Evolutionary conservation across 495 filamentous ascomycete genomes (phyloP), one percentile per base, ranked within the genome.

Genomic region (Hapsidospora chrysogenum): DNA sequence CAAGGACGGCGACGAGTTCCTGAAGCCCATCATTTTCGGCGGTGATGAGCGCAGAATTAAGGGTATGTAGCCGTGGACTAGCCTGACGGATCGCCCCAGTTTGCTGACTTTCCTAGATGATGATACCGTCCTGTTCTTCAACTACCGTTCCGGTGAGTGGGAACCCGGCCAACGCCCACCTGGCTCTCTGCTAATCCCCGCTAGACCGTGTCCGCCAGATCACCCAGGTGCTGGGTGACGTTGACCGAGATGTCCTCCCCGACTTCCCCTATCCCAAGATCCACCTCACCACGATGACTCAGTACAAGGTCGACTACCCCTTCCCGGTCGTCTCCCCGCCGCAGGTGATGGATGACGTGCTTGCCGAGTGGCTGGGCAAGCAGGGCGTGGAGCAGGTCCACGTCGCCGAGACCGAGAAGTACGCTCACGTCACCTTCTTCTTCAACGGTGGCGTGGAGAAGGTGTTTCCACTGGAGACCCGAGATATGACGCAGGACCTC

Each of bases 361-460:
- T 97, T 20, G 87, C 89, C 29, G 89, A 97, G 60, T 93, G 83
- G 74, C 73, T 97, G 17, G 72, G 76, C 39, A 87, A 87, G 65
- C 76, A 93, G 57, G 69, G 68, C 25, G 59, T 92, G 35, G 72
- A 84, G 63, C 89, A 97, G 60, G 87, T 84, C 50, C 89, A 97
- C 66, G 68, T 95, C 42, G 89, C 89, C 31, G 89, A 97, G 68
- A 97, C 89, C 14, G 89, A 97, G 63, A 97, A 97, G 60, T 97
- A 97, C 55, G 89, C 89, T 23, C 89, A 97, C 66, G 89, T 97
- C 36, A 95, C 85, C 39, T 95, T 95, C 72, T 95, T 95, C 72
- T 96, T 96, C 76, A 97, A 97, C 64, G 89, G 89, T 33, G 92
- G 89, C 49, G 78, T 94, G 28, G 89, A 97, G 71, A 92, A 93